A percentile compares a stretch with the other conserved stretches of the same genome.
Conservation (phyloP, 2,329 filamentous ascomycete genomes). For the Colletotrichum neosansevieriae region DNA sequence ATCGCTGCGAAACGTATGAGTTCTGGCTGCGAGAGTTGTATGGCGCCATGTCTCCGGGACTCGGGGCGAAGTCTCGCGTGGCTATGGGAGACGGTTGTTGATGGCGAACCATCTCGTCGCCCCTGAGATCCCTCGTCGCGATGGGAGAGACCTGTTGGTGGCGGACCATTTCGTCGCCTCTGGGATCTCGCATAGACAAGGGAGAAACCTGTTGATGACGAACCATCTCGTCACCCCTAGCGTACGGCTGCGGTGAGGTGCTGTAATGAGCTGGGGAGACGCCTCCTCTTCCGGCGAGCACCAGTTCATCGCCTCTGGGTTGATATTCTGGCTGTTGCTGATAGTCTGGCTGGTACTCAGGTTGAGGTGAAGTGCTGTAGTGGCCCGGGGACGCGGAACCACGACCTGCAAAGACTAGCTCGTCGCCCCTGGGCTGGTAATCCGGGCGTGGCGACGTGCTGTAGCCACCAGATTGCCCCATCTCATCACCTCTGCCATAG, state of each 20-base stretch:
- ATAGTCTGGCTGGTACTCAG: conserved; percentile 34
- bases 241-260: conserved; percentile 43
- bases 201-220: conserved; percentile 28
- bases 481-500: conserved; percentile 27
- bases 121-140: conserved; percentile 8
- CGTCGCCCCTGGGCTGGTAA: conserved; percentile 33
- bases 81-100: conserved; percentile 23
- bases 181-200: conserved; percentile 10
- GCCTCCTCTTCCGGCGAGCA: conserved; percentile 52
- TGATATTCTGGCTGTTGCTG: conserved; percentile 36
- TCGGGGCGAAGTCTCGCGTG: conserved; percentile 49
- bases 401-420: conserved; percentile 49
- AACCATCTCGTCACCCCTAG: conserved; percentile 33
- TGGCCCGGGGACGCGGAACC: conserved; percentile 48
- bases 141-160: conserved; percentile 26
- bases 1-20: conserved; percentile 48
- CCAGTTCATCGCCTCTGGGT: conserved; percentile 35
- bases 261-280: conserved; percentile 47
- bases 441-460: conserved; percentile 44
- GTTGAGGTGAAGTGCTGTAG: conserved; percentile 45
- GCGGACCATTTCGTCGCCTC: conserved; percentile 22
- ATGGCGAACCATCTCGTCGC: conserved; percentile 35
- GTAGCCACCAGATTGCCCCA: conserved; percentile 43
- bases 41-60: conserved; percentile 45
- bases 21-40: conserved; percentile 48